Evolutionary conservation across 208 protist genomes (phyloP).

Genomic region (Trypanosoma avium): DNA sequence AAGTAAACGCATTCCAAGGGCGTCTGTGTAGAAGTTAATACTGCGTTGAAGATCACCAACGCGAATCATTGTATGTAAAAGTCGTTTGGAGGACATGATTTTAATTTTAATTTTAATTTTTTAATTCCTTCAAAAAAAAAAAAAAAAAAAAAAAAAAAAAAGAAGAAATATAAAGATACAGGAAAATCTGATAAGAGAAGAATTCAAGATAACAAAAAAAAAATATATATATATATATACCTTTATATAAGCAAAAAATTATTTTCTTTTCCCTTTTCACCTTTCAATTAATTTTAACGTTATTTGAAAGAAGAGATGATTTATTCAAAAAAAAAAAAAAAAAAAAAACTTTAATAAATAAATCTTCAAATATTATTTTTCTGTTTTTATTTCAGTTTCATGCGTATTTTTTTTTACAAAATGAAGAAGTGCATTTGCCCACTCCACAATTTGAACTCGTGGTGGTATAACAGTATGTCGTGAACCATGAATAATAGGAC

Average conservation of each 20-base stretch:
- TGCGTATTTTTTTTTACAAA: constrained; percentile 36
- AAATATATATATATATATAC: not conserved
- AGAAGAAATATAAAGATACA: constrained; percentile 12
- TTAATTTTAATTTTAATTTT: not conserved
- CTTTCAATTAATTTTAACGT: no score
- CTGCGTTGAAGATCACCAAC: constrained; percentile 80
- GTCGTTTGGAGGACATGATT: constrained; percentile 32
- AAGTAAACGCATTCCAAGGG: constrained; percentile 72
- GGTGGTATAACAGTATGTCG: constrained; percentile 39
- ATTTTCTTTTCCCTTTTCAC: no score
- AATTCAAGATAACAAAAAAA: not conserved
- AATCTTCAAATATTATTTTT: constrained; percentile 2
- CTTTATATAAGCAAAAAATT: not conserved
- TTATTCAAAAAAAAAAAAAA: constrained; percentile 6
- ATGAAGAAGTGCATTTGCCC: constrained; percentile 32
- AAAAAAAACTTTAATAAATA: constrained; percentile 12
- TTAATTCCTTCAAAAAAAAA: constrained; percentile 9
- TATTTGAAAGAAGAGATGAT: no score
- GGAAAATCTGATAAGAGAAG: no score
- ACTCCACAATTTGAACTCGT: constrained; percentile 40
- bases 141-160: not conserved
- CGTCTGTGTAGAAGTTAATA: constrained; percentile 82
- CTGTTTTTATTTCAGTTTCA: not conserved
- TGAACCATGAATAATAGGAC: constrained; percentile 46
- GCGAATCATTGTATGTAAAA: constrained; percentile 89